Evolutionary conservation across 2,329 filamentous ascomycete genomes (phyloP).

Genomic region (Didymellaceae sp.): DNA sequence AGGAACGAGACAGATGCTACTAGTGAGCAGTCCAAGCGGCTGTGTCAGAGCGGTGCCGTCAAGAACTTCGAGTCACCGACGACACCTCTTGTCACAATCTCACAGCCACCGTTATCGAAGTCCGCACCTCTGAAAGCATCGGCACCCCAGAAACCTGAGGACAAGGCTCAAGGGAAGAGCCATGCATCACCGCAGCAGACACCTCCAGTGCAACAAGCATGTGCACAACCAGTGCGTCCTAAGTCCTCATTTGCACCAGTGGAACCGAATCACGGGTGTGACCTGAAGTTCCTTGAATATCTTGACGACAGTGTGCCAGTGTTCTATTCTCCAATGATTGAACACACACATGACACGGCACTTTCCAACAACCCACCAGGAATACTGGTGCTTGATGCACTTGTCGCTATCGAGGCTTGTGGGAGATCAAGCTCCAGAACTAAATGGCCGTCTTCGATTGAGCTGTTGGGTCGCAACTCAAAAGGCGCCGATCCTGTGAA

Average conservation of each 20-base stretch:
- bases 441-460: constrained; percentile 1
- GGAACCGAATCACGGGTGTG: constrained; percentile 1
- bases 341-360: not conserved
- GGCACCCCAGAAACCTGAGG: not conserved
- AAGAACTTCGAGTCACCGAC: too few relatives aligned
- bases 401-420: constrained; percentile 9
- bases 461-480: constrained; percentile 16
- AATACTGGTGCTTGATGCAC: constrained; percentile 10
- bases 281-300: constrained; percentile 15
- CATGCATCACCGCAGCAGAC: not conserved
- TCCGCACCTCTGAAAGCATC: too few relatives aligned
- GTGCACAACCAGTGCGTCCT: not conserved
- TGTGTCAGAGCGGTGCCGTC: too few relatives aligned
- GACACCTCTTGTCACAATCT: too few relatives aligned
- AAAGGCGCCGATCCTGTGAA: constrained; percentile 4
- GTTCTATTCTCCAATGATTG: constrained; percentile 16
- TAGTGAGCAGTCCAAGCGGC: too few relatives aligned
- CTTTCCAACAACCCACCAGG: constrained; percentile 4
- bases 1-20: too few relatives aligned
- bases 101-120: too few relatives aligned
- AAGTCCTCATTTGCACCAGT: constrained; percentile 5
- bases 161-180: too few relatives aligned
- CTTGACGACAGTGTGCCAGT: constrained; percentile 22
- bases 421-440: not conserved
- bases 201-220: not conserved